phyloP scores from a whole-genome alignment of 2,329 filamentous ascomycete species.

The Cordyceps javanica region DNA sequence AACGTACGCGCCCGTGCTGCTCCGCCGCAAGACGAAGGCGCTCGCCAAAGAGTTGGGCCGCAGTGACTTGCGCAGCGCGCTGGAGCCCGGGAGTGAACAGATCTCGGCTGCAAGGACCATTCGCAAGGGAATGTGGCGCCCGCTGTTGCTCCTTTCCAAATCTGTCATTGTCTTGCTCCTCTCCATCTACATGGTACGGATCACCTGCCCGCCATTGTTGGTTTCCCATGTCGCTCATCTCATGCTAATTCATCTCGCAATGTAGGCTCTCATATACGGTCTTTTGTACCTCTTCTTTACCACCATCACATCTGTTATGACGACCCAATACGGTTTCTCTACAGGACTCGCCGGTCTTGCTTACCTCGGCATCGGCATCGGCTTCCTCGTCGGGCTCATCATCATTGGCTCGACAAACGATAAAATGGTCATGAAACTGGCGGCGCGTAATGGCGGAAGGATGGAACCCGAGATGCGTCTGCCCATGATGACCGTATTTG shows the following conservation, averaged over 20 bases:
- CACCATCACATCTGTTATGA: conserved; percentile 51
- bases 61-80: not conserved
- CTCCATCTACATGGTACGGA: not conserved
- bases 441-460: conserved; percentile 14
- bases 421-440: conserved; percentile 10
- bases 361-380: conserved; percentile 37
- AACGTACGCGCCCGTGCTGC: not conserved
- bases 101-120: not conserved
- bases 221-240: not conserved
- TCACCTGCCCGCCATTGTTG: not conserved
- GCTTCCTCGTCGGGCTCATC: conserved; percentile 11
- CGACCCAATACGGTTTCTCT: conserved; percentile 53
- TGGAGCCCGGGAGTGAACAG: not conserved
- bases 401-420: conserved; percentile 8
- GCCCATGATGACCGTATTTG: conserved; percentile 32
- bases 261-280: conserved; percentile 52
- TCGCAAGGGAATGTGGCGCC: not conserved
- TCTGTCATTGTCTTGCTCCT: not conserved
- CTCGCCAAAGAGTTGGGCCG: not conserved
- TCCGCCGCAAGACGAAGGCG: not conserved
- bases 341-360: conserved; percentile 30
- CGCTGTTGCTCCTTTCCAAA: not conserved
- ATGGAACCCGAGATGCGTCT: conserved; percentile 45
- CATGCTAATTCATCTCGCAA: not conserved
- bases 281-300: conserved; percentile 53